These are phyloP conservation scores for Ophiocordyceps unilateralis DNA, from an alignment of 2,329 filamentous ascomycete genomes.

Conservation along the genomic window DNA sequence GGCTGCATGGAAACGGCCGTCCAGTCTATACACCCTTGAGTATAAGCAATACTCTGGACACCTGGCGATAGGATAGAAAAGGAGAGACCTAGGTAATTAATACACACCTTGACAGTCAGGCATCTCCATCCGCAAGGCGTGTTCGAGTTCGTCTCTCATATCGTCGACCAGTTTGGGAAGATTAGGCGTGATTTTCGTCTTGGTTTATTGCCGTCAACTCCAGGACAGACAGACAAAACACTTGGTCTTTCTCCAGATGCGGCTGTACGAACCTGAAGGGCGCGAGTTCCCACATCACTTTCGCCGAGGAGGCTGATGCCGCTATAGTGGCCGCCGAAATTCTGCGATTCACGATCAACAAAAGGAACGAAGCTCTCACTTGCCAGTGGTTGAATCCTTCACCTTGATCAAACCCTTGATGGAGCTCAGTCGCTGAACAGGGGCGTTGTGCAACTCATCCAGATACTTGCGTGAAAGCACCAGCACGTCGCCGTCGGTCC, in stretches of 20 bases:
- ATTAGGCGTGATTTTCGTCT: slow-evolving; percentile 3
- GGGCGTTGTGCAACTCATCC: slow-evolving; percentile 4
- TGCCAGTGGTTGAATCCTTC: not conserved
- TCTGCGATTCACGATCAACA: not conserved
- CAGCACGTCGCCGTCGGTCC: slow-evolving; percentile 3
- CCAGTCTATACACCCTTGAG: slow-evolving; percentile 3
- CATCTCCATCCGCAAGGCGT: slow-evolving; percentile 1
- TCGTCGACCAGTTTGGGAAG: slow-evolving; percentile 1
- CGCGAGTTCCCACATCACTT: slow-evolving; percentile 3
- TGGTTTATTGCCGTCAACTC: no score
- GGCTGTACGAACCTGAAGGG: slow-evolving; percentile 2
- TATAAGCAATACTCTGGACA: no score
- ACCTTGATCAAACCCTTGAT: slow-evolving; percentile 3
- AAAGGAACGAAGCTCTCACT: not conserved
- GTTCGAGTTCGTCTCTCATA: slow-evolving; percentile 4
- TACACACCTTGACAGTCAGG: slow-evolving; percentile 2
- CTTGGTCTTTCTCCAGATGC: no score
- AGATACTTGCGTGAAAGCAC: slow-evolving; percentile 3
- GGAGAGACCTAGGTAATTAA: not conserved
- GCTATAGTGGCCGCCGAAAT: slow-evolving; percentile 4
- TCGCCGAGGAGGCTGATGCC: slow-evolving; percentile 2
- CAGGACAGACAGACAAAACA: no score
- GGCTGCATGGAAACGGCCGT: slow-evolving; percentile 2
- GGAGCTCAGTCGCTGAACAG: slow-evolving; percentile 2
- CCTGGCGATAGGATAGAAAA: no score